Conservation (phyloP, 306 rosid genomes). For the Erythrophleum fordii region DNA sequence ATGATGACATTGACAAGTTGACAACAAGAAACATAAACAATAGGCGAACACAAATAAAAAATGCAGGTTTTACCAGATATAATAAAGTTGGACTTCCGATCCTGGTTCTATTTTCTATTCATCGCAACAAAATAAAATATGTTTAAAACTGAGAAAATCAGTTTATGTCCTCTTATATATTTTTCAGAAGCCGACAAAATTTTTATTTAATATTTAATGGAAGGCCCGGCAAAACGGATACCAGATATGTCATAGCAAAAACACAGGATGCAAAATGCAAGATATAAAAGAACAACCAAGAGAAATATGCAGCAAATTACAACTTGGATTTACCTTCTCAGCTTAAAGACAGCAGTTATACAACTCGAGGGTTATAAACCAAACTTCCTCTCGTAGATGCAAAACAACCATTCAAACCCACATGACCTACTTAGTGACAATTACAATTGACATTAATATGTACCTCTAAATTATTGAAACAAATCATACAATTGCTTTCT, state of each 20-base stretch:
- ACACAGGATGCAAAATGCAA: background rate
- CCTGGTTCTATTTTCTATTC: background rate
- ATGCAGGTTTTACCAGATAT: background rate
- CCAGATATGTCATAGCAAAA: background rate
- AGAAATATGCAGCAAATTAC: background rate
- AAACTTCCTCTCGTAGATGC: constrained; percentile 4
- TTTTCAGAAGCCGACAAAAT: constrained; percentile 10
- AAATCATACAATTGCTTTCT: constrained; percentile 12
- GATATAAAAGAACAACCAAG: background rate
- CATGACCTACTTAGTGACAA: constrained; percentile 4
- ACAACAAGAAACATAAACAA: background rate
- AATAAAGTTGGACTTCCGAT: background rate
- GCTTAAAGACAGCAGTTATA: background rate
- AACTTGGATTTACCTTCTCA: background rate
- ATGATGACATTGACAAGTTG: background rate
- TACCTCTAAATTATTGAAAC: background rate
- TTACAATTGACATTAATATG: background rate
- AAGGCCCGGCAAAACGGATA: background rate
- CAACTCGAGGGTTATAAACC: background rate
- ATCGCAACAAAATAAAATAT: background rate
- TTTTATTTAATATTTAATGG: background rate
- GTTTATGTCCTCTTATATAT: background rate
- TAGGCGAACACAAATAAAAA: background rate
- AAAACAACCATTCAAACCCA: constrained; percentile 25
- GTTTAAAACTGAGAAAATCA: background rate